Percentiles rank a stretch among this genome's conserved stretches.
These are phyloP conservation scores for Starmerella cellae DNA, from an alignment of 805 yeast genomes.

Conservation along the genomic window DNA sequence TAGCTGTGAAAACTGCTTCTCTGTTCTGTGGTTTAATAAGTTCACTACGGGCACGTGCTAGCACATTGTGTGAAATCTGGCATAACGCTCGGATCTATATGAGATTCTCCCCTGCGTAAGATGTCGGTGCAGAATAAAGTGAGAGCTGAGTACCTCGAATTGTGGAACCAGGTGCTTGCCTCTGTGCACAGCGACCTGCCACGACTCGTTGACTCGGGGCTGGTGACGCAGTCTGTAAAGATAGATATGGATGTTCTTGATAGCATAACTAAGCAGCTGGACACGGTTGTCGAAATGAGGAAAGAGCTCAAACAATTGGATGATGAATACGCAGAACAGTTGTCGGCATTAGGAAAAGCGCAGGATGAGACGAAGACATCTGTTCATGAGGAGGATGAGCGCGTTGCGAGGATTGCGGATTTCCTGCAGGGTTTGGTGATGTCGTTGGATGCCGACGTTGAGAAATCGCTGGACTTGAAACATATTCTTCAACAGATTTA, in stretches of 20 bases:
- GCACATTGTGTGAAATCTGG: too few species aligned
- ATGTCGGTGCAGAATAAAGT: too few species aligned
- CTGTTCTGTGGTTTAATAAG: too few species aligned
- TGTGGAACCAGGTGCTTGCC: constrained; percentile 8
- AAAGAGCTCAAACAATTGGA: constrained; percentile 7
- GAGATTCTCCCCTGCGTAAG: too few species aligned
- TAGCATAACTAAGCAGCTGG: constrained; percentile 2
- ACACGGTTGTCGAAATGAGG: not conserved
- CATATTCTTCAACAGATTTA: constrained; percentile 14
- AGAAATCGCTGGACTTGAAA: constrained; percentile 9
- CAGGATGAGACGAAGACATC: not conserved
- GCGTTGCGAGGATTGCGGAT: constrained; percentile 10
- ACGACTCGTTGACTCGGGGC: constrained; percentile 5
- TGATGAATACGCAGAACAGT: constrained; percentile 2
- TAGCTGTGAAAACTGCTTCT: too few species aligned
- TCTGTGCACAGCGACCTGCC: constrained; percentile 7
- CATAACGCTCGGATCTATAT: too few species aligned
- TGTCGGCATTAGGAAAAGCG: constrained; percentile 1
- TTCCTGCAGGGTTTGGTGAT: constrained; percentile 13
- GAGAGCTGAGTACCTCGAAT: constrained; percentile 10
- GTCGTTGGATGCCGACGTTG: constrained; percentile 11
- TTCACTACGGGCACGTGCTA: too few species aligned
- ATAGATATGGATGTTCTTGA: constrained; percentile 12
- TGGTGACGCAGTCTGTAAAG: constrained; percentile 7
- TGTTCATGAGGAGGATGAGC: not conserved